phyloP scores from a whole-genome alignment of 805 yeast genomes.

The Nakazawaea laoshanensis region DNA sequence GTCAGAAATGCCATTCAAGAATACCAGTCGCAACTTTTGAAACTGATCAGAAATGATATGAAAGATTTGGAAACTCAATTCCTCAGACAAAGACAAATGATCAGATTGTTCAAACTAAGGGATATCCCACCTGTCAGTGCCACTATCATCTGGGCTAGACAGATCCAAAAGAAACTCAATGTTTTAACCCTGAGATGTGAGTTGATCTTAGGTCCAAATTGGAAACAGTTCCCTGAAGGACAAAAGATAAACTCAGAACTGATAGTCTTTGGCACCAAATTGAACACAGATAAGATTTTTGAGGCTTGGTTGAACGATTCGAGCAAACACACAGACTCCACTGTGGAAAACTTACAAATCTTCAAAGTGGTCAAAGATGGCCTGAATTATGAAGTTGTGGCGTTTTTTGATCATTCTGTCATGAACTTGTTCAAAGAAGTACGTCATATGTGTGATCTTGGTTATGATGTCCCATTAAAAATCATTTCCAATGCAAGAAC shows the following conservation, averaged over 20 bases:
- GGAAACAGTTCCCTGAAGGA: constrained; percentile 63
- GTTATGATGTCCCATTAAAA: constrained; percentile 49
- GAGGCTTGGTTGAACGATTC: constrained; percentile 38
- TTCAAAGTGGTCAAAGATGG: constrained; percentile 26
- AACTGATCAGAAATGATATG: constrained; percentile 40
- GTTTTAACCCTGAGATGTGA: constrained; percentile 36
- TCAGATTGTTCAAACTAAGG: constrained; percentile 25
- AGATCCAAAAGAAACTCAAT: constrained; percentile 34
- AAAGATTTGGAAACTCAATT: constrained; percentile 30
- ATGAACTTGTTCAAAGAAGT: constrained; percentile 44
- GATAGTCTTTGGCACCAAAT: constrained; percentile 31
- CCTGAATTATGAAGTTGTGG: constrained; percentile 22
- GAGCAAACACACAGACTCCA: constrained; percentile 4
- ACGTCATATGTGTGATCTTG: constrained; percentile 37
- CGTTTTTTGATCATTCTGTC: constrained; percentile 43
- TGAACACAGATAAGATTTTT: constrained; percentile 33
- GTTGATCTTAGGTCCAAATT: constrained; percentile 47
- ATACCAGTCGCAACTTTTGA: constrained; percentile 44
- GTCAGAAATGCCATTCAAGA: constrained; percentile 52
- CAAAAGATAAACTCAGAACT: constrained; percentile 47
- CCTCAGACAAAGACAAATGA: constrained; percentile 24
- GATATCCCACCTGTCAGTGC: constrained; percentile 42
- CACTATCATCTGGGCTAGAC: constrained; percentile 43
- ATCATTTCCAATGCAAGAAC: constrained; percentile 38
- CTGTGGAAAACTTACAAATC: constrained; percentile 15